Evolutionary conservation across 768 basidiomycete species (phyloP), one percentile per base, ranked within the genome.

Genomic region (Termitomyces sp.): DNA sequence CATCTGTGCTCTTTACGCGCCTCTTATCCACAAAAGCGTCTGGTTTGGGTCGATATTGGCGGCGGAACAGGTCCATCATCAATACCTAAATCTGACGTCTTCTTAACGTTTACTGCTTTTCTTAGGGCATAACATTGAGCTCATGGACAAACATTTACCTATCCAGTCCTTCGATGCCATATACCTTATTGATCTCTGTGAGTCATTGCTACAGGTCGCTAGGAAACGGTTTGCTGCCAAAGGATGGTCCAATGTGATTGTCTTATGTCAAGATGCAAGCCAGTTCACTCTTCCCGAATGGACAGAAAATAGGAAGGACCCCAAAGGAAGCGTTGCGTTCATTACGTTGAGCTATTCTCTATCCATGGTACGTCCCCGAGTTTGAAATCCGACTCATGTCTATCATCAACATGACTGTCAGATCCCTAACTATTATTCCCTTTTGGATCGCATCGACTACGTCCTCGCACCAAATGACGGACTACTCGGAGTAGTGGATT

Each of bases 31-130:
- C 68, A 71, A 0, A 78, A 79, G 65, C 75, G 76, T 14, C 77
- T 88, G 18, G 77, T 91, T 14, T 91, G 89, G 89, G 77, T 91
- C 18, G 89, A 91, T 66, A 83, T 91, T 56, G 87, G 88, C 16
- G 89, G 88, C 33, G 89, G 88, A 28, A 90, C 88, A 13, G 82
- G 81, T 54, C 20, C 48, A 0, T 52, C 47, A 7, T 48, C 3
- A 35, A 40, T 18, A 24, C 35, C 54, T 5, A 43, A 24, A 24
- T 45, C 18, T 28, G 18, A 6, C n/a, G 16, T 45, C n/a, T 26
- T 22, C n/a, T 14, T 45, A 10, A 35, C 33, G 22, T 40, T n/a
- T 24, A 56, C 10, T 44, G 33, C 32, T 24, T 20, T 32, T 35
- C 38, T 13, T n/a, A 60, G 62, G 67, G 16, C 60, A 83, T 73